Base-by-base conservation (phyloP, 2,329 filamentous ascomycete species). In the Ophiognomonia clavigignenti-juglandacearum region DNA sequence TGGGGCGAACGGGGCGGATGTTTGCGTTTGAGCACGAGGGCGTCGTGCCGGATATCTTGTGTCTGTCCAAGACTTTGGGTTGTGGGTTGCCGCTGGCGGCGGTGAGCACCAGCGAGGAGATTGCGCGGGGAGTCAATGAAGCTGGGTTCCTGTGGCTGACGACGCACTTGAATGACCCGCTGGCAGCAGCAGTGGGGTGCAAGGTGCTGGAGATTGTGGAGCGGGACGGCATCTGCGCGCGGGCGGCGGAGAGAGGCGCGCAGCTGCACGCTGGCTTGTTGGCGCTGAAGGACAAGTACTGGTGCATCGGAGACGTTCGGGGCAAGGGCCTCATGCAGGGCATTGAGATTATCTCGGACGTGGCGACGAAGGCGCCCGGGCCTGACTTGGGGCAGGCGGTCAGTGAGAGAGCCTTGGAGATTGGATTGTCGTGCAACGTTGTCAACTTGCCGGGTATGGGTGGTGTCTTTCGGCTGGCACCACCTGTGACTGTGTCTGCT, bases 1-100 rank as follows among this genome's bases (percentile, higher is more conserved):
- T 82, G 3, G 77, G 78, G 0, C 67, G 79, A 1, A 73, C 70
- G 0, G 78, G 78, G 0, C 61, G 73, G 2, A 76, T 84, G 68
- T 81, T 83, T 42, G 80, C 78, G 0, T 76, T 82, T 40, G 63
- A 79, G 48, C 64, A 78, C 44, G 68, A 75, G 46, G 13, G 60
- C 23, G 55, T 71, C 20, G 59, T 77, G 29, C 63, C 72, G 16
- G 61, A 82, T 54, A 76, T 81, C 29, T 61, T 78, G 8, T 66
- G 67, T 1, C 58, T 79, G 4, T 71, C 68, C 37, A 81, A 81
- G 60, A 80, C 76, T 0, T 65, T 80, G 0, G 77, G 77, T 0
- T 74, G 70, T 50, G 73, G 75, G 0, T 56, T 79, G 1, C 75
- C 75, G 0, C 57, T 79, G n/a, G 67, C 66, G 4, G 68, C 68